Evolutionary conservation across 352 stramenopile species (phyloP).

Genomic region (Phytopythium aichiense): DNA sequence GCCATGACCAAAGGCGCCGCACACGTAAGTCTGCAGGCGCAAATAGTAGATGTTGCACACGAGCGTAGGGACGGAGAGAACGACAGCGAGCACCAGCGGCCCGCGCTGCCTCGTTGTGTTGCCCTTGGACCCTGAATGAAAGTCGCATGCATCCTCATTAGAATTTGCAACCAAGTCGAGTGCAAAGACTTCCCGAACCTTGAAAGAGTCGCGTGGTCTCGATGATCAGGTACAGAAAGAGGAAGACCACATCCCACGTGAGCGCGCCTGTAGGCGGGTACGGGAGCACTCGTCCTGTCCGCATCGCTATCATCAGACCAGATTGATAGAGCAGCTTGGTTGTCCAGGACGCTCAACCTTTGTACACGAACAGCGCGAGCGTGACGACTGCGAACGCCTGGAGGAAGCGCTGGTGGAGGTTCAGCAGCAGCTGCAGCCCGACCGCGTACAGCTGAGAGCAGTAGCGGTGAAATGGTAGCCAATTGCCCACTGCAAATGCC

Average conservation of each 20-base stretch:
- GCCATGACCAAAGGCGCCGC: conserved; percentile 8
- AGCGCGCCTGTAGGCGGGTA: conserved; percentile 46
- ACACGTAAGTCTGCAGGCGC: conserved; percentile 77
- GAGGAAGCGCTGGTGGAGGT: conserved; percentile 62
- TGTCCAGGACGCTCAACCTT: conserved; percentile 24
- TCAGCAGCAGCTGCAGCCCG: conserved; percentile 68
- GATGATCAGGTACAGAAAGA: conserved; percentile 55
- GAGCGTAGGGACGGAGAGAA: conserved; percentile 45
- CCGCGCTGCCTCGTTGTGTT: conserved; percentile 70
- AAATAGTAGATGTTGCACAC: conserved; percentile 75
- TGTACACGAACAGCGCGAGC: conserved; percentile 66
- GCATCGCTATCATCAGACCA: background rate
- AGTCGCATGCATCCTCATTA: too few relatives aligned
- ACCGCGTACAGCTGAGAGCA: conserved; percentile 33
- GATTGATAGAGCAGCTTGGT: background rate
- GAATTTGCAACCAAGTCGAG: too few relatives aligned
- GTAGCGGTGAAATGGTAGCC: background rate
- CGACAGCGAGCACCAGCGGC: conserved; percentile 50
- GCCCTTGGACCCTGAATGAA: conserved; percentile 59
- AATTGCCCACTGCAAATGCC: background rate
- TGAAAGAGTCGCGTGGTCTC: conserved; percentile 67
- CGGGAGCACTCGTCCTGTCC: conserved; percentile 39
- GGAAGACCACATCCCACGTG: conserved; percentile 56
- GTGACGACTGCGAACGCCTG: conserved; percentile 49
- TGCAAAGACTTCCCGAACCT: conserved; percentile 8